Base-by-base conservation (phyloP, 495 filamentous ascomycete species). In the Chaetomium cochliodes region DNA sequence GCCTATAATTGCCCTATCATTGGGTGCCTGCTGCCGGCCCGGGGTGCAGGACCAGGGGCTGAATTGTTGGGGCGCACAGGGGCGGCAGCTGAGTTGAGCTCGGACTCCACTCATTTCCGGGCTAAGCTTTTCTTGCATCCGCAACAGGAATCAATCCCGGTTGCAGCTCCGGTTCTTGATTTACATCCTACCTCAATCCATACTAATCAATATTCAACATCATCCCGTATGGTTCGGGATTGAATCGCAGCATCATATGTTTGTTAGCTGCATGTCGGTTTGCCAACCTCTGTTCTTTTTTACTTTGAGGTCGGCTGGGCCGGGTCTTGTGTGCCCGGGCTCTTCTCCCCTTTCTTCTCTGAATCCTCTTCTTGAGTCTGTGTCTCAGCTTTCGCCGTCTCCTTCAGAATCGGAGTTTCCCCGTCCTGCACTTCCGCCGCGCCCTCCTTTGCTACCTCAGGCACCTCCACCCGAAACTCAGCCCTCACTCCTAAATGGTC, bases 401-500 rank as follows among this genome's bases (percentile, higher is more conserved):
- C 30, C 30, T 33, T 7, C 3, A 33, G 3, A 33, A 33, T 37
- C 33, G 33, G 33, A 8, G 33, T 37, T 37, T 37, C 33, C 33
- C 33, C 33, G 33, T 37, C 33, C 7, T 16, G 16, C 41, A 18
- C 30, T 0, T 25, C 41, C 33, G 25, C 39, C 5, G 26, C 52
- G 11, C 26, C 41, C 42, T 41, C 42, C 47, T 25, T 44, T 30
- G 28, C 3, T 18, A 18, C 16, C 26, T 62, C 47, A n/a, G 12
- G 20, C 54, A 65, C 7, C 4, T 28, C 55, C 0, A 65, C 13
- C 33, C n/a, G 7, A 56, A 72, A 68, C n/a, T 68, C 68, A 0
- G 58, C 68, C 60, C 39, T 68, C 22, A 73, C 54, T 13, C 71
- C 73, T 57, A 73, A 58, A 58, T 73, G 71, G 46, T 73, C 71